These are phyloP conservation scores for Nicotiana attenuata DNA, from an alignment of 257 asterid species.

Conservation along the genomic window DNA sequence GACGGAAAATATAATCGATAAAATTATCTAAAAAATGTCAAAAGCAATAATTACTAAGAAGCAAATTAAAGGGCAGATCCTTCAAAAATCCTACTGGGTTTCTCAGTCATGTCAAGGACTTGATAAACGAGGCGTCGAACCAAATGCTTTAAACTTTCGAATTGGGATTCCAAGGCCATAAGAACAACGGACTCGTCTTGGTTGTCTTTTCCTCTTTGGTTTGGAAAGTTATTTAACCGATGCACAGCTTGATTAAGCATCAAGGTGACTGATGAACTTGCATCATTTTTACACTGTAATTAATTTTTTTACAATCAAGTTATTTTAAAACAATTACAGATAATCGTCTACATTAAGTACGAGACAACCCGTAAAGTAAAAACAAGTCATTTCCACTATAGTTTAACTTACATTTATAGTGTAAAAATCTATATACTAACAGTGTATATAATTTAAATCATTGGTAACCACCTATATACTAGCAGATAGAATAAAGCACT, in stretches of 20 bases:
- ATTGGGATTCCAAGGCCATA: no score
- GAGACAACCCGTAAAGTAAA: not conserved
- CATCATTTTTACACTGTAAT: not conserved
- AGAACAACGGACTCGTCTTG: no score
- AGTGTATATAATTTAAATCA: not conserved
- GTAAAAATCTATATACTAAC: not conserved
- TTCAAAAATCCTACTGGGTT: no score
- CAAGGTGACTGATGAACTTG: not conserved
- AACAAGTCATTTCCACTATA: not conserved
- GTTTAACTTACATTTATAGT: not conserved
- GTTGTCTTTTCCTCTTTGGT: not conserved
- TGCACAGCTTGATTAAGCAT: not conserved
- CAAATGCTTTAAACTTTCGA: no score
- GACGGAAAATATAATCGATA: not conserved
- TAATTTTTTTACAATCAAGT: not conserved
- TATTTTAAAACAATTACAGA: not conserved
- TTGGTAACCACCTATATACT: not conserved
- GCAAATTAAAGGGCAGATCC: no score
- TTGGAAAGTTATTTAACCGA: no score
- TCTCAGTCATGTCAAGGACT: not conserved
- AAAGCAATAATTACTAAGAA: no score
- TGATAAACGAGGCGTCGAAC: no score
- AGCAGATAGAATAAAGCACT: not conserved
- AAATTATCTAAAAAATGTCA: not conserved
- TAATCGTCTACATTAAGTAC: not conserved